Percentiles rank a stretch among this genome's conserved stretches.
Conservation (phyloP, 306 rosid genomes). For the Acacia acuminata region DNA sequence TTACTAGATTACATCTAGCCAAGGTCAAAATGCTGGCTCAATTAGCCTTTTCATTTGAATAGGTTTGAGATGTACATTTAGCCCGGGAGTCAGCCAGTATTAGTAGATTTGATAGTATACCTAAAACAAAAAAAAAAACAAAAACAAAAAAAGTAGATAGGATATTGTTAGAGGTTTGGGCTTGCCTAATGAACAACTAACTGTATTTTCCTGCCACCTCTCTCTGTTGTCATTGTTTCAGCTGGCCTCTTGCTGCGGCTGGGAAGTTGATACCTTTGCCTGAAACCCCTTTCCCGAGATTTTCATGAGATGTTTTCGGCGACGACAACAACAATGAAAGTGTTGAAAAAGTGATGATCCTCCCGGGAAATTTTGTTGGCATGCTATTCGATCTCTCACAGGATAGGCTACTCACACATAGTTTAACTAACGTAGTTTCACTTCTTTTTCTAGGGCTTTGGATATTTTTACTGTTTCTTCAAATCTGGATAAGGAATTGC, state of each 20-base stretch:
- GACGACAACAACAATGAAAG: not conserved
- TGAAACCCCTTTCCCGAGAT: conserved; percentile 11
- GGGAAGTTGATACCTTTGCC: conserved; percentile 85
- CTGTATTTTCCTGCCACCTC: not conserved
- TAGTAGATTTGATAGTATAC: too few species aligned
- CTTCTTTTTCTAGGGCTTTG: not conserved
- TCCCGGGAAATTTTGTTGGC: not conserved
- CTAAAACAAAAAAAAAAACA: too few species aligned
- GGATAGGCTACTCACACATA: not conserved
- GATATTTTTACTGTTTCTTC: conserved; percentile 1
- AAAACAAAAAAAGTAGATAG: too few species aligned
- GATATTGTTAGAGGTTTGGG: not conserved
- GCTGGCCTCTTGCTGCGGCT: conserved; percentile 90
- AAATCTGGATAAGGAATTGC: conserved; percentile 3
- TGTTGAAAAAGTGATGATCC: not conserved
- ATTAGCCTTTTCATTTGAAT: not conserved
- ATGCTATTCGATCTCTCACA: not conserved
- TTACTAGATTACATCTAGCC: not conserved
- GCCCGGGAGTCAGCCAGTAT: not conserved
- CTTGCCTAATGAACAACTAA: not conserved
- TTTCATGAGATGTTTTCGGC: not conserved
- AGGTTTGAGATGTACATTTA: not conserved
- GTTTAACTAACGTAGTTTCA: not conserved
- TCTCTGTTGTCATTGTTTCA: conserved; percentile 22
- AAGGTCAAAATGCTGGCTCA: not conserved